Conservation (phyloP, 176 grass and related monocot genomes). For the Puya raimondii region DNA sequence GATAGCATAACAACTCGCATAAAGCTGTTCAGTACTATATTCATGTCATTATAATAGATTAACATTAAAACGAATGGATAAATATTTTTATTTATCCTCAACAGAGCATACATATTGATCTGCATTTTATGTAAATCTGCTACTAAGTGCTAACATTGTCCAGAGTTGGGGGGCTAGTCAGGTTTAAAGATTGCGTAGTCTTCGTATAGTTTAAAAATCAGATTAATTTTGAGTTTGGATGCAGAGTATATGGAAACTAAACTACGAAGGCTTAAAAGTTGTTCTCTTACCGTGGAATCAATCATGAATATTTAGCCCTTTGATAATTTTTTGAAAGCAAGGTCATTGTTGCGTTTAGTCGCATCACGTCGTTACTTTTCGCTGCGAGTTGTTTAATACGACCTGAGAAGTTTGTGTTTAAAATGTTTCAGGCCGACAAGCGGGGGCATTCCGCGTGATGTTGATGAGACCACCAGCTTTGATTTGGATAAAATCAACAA, state of each 20-base stretch:
- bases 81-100: no score
- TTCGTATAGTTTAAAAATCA: not conserved
- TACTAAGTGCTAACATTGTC: not conserved
- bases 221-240: not conserved
- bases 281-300: not conserved
- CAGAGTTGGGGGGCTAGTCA: not conserved
- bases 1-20: no score
- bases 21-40: no score
- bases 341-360: no score
- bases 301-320: not conserved
- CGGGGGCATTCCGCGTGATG: constrained; percentile 61
- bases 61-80: no score
- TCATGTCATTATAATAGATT: no score
- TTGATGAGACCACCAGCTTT: constrained; percentile 34
- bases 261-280: not conserved
- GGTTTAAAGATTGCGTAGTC: not conserved
- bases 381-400: constrained; percentile 3
- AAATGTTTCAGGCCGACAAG: constrained; percentile 70
- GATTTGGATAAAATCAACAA: constrained; percentile 37
- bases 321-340: not conserved
- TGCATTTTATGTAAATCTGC: not conserved
- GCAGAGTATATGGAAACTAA: not conserved
- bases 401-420: constrained; percentile 2
- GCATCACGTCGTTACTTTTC: not conserved
- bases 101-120: no score